Evolutionary conservation across 148 eudicot species (phyloP), one percentile per base, ranked within the genome.

Genomic region (Cornus kousa): DNA sequence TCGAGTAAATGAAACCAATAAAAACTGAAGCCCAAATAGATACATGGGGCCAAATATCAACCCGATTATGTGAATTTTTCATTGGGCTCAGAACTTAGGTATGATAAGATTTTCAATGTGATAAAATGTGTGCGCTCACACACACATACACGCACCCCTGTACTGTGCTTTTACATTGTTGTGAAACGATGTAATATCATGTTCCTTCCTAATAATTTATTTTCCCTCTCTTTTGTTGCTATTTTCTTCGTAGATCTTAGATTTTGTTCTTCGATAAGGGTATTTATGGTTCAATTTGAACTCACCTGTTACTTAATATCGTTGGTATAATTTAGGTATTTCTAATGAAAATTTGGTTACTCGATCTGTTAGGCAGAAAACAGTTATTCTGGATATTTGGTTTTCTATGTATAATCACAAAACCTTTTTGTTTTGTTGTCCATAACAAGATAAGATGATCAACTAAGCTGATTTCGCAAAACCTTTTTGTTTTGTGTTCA

Each of bases 401-500:
- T 5, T 16, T 11, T 16, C 59, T 2, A 1, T 53, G 59, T 11
- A 16, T 11, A 53, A 2, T 11, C 2, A 2, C 59, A 13, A 53
- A 53, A 53, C 17, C 59, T 53, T 53, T 53, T 53, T 16, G 7
- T 53, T 53, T 14, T 53, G 1, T 53, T 13, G 59, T 53, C 12
- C 14, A 53, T 53, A 53, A 53, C 59, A 53, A 12, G 19, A 53
- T 53, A 1, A 12, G 19, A 53, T 11, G 59, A 53, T 53, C 59
- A 16, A 53, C 59, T 53, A 12, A 3, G 19, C 59, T 14, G 14
- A 16, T 1, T 53, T 53, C 13, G 19, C 59, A 13, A 53, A 11
- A 16, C 16, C 83, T n/a, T n/a, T n/a, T n/a, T n/a, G n/a, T n/a
- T n/a, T 80, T 50, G 87, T 84, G 35, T 84, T 84, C 78, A 84